Evolutionary conservation across 2,329 filamentous ascomycete species (phyloP).

Genomic region (Geoglossum cookeanum): DNA sequence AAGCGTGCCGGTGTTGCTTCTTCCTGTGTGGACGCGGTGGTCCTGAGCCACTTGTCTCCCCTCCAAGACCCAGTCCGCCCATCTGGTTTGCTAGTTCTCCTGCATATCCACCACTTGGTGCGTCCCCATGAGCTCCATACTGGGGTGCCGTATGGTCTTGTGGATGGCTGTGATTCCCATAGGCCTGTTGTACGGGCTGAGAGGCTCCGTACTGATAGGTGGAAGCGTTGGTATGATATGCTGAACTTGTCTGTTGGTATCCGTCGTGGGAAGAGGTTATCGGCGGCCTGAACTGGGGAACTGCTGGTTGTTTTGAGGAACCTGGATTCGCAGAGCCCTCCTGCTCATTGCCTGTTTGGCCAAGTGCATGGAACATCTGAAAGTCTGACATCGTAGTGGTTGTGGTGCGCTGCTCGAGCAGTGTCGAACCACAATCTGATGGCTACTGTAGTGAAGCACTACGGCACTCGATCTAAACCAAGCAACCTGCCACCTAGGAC

Average conservation of each 20-base stretch:
- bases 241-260: slow-evolving; percentile 18
- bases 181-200: not conserved
- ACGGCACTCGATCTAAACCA: not conserved
- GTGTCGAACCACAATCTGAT: not conserved
- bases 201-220: slow-evolving; percentile 1
- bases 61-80: slow-evolving; percentile 52
- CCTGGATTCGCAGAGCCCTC: slow-evolving; percentile 31
- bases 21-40: slow-evolving; percentile 44
- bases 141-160: not conserved
- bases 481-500: not conserved
- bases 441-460: not conserved
- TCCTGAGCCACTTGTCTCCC: slow-evolving; percentile 29
- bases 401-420: not conserved
- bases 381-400: slow-evolving; percentile 32
- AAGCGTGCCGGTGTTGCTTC: slow-evolving; percentile 88
- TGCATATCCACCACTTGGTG: slow-evolving; percentile 1
- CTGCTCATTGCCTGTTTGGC: slow-evolving; percentile 31
- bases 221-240: not conserved
- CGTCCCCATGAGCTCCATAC: not conserved
- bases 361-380: slow-evolving; percentile 35
- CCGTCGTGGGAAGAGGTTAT: slow-evolving; percentile 19
- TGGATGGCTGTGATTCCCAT: not conserved
- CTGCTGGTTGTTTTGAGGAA: slow-evolving; percentile 24
- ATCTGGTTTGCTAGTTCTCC: slow-evolving; percentile 48
- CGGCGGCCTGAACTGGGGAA: slow-evolving; percentile 34